Percentiles rank a stretch among this genome's conserved stretches.
Evolutionary conservation across 108 stramenopile species (phyloP).

Genomic region (Mediolabrus comicus): DNA sequence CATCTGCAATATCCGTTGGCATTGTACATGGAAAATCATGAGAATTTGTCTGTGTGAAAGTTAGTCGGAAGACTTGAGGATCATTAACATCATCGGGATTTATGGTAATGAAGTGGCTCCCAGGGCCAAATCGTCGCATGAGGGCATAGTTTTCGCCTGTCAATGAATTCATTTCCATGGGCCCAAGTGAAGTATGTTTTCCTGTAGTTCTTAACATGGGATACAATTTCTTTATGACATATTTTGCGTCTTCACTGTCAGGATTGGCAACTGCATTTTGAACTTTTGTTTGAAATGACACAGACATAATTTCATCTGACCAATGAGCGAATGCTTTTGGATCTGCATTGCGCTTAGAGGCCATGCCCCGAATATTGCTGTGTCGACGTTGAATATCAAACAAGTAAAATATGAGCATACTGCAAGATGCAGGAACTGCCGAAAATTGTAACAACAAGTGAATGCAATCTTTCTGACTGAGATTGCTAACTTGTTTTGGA

Average conservation of each 20-base stretch:
- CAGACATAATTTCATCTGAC: neutral
- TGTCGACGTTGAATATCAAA: conserved; percentile 9
- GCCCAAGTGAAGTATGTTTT: conserved; percentile 5
- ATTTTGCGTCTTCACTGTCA: conserved; percentile 7
- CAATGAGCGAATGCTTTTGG: conserved; percentile 5
- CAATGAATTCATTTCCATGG: conserved; percentile 3
- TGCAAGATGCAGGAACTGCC: neutral
- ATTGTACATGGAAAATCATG: conserved; percentile 1
- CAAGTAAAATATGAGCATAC: conserved; percentile 8
- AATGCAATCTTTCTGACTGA: neutral
- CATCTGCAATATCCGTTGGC: neutral
- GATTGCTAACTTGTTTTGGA: neutral
- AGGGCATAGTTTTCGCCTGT: conserved; percentile 8
- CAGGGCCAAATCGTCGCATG: conserved; percentile 3
- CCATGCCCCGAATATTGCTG: neutral
- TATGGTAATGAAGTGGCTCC: neutral
- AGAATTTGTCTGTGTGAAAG: neutral
- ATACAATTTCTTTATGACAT: neutral
- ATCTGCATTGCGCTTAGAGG: neutral
- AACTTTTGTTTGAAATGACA: conserved; percentile 3
- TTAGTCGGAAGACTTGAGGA: conserved; percentile 13
- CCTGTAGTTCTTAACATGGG: conserved; percentile 6
- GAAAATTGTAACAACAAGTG: conserved; percentile 13
- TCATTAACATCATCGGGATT: conserved; percentile 6
- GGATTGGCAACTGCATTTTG: conserved; percentile 9